These are phyloP conservation scores for Beauveria rudraprayagi DNA, from an alignment of 2,329 filamentous ascomycete species.

Conservation along the genomic window DNA sequence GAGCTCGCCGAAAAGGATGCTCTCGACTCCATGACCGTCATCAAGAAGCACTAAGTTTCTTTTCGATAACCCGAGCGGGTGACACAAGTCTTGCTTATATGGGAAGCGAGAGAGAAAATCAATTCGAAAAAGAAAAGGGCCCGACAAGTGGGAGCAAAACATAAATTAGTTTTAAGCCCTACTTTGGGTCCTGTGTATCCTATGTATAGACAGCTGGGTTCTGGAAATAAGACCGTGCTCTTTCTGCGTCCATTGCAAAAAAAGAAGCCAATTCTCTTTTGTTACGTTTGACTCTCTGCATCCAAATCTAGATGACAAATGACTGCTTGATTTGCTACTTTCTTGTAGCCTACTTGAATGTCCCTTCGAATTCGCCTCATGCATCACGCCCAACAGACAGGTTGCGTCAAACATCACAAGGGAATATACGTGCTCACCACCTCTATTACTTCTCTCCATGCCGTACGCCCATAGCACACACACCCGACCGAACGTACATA, in stretches of 20 bases:
- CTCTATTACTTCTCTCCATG: not conserved
- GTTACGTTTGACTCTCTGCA: not conserved
- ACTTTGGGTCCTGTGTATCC: constrained; percentile 22
- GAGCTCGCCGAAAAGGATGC: constrained; percentile 43
- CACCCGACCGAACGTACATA: not conserved
- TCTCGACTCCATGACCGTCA: constrained; percentile 41
- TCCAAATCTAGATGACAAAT: too few species aligned
- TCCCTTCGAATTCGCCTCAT: too few species aligned
- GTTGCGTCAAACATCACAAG: not conserved
- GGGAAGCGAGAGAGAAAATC: not conserved
- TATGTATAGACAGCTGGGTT: constrained; percentile 26
- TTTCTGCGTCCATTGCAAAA: constrained; percentile 1
- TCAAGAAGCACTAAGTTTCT: constrained; percentile 38
- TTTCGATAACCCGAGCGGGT: not conserved
- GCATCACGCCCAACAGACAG: too few species aligned
- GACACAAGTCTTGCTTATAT: constrained; percentile 3
- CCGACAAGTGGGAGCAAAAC: not conserved
- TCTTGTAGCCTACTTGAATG: too few species aligned
- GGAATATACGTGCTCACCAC: not conserved
- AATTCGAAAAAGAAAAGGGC: not conserved
- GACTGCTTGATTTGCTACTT: too few species aligned
- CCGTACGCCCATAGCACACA: not conserved
- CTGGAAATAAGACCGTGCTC: not conserved
- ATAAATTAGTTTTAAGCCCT: not conserved
- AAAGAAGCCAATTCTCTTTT: not conserved